A percentile compares a stretch with the other conserved stretches of the same genome.
phyloP scores from a whole-genome alignment of 106 monocot species.

The Agapanthus africanus region DNA sequence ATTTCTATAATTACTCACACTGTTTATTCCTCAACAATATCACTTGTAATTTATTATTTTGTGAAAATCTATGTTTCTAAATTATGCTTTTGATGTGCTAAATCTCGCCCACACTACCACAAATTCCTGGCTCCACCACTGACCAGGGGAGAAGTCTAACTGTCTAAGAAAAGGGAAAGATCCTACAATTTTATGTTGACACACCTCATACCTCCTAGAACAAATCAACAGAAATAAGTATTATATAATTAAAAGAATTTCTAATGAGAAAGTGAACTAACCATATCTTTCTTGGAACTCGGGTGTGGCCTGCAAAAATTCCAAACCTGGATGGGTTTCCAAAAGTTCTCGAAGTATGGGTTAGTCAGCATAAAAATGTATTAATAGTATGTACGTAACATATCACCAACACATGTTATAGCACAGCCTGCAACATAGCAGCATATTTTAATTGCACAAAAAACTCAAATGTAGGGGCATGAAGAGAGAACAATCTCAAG shows the following conservation, averaged over 20 bases:
- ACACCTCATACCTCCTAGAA: neutral
- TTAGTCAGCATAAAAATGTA: neutral
- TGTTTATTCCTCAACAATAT: neutral
- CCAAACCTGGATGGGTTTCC: constrained; percentile 77
- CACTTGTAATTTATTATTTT: too few species aligned
- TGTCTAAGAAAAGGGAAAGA: too few species aligned
- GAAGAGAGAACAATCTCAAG: neutral
- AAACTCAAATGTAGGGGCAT: neutral
- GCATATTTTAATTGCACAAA: neutral
- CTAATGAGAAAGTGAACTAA: constrained; percentile 20
- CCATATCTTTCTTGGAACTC: constrained; percentile 99
- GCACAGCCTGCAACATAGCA: neutral
- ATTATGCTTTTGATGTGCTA: too few species aligned
- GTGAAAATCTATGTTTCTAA: too few species aligned
- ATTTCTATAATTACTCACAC: too few species aligned
- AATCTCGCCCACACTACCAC: too few species aligned
- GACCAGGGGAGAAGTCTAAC: too few species aligned
- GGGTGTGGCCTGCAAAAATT: constrained; percentile 81
- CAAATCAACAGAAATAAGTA: too few species aligned
- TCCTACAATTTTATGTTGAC: neutral
- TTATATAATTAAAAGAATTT: too few species aligned
- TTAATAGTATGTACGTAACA: neutral
- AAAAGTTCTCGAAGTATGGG: constrained; percentile 79
- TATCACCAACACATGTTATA: neutral
- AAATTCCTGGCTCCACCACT: too few species aligned